Conservation (phyloP, 192 early-diverging fungal genomes). For the Pilaira anomala region DNA sequence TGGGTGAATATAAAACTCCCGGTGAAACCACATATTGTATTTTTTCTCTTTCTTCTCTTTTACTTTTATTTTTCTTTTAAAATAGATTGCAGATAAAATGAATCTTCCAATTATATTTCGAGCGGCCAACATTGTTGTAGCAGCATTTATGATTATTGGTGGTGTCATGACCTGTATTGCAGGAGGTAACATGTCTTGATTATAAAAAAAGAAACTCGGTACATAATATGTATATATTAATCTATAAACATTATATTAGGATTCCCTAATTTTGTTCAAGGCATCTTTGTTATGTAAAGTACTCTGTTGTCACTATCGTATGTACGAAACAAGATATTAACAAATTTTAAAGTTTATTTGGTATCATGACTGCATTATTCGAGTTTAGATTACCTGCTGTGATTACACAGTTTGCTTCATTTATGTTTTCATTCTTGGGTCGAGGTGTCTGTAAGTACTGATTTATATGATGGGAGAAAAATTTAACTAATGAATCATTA, state of each 20-base stretch:
- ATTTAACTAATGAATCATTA: too few relatives aligned
- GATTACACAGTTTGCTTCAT: conserved; percentile 31
- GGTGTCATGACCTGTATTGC: conserved; percentile 30
- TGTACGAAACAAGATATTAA: not conserved
- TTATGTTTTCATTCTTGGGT: conserved; percentile 41
- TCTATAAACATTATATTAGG: conserved; percentile 16
- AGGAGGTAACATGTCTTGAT: conserved; percentile 29
- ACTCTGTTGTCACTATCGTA: not conserved
- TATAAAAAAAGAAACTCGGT: not conserved
- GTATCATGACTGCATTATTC: conserved; percentile 27
- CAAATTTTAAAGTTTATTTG: conserved; percentile 26
- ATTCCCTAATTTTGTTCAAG: conserved; percentile 34
- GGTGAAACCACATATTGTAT: not conserved
- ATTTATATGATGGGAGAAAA: not conserved
- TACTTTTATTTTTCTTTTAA: not conserved
- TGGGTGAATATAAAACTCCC: not conserved
- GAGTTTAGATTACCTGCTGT: conserved; percentile 30
- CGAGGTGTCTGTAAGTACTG: conserved; percentile 34
- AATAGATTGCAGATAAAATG: conserved; percentile 6
- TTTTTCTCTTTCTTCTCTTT: not conserved
- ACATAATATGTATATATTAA: conserved; percentile 1
- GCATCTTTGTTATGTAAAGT: conserved; percentile 28
- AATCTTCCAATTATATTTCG: conserved; percentile 20
- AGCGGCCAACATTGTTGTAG: conserved; percentile 27
- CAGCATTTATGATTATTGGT: conserved; percentile 34